Evolutionary conservation across 345 rosid species (phyloP).

Genomic region (Citropsis articulata): DNA sequence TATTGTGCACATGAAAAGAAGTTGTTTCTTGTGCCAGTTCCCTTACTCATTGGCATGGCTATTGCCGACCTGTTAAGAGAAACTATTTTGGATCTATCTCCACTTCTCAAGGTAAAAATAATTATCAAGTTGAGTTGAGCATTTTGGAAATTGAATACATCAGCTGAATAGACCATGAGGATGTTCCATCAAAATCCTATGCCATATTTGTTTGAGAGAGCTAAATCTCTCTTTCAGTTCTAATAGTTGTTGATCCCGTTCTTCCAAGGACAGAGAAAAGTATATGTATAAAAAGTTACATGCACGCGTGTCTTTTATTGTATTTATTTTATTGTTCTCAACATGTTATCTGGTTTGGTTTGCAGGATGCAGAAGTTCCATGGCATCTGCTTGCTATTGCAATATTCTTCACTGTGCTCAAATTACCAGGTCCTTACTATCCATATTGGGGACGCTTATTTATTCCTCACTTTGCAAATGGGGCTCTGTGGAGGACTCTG

Average conservation of each 20-base stretch:
- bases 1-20: slow-evolving; percentile 87
- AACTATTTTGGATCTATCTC: slow-evolving; percentile 62
- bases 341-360: slow-evolving; percentile 20
- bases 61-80: slow-evolving; percentile 52
- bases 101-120: slow-evolving; percentile 63
- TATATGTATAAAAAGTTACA: not conserved
- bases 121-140: slow-evolving; percentile 4
- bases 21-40: slow-evolving; percentile 62
- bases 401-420: slow-evolving; percentile 55
- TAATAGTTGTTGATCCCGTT: not conserved
- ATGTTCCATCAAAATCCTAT: not conserved
- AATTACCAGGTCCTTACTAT: slow-evolving; percentile 81
- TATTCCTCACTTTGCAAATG: slow-evolving; percentile 84
- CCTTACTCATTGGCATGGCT: slow-evolving; percentile 63
- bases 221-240: not conserved
- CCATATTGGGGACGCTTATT: slow-evolving; percentile 85
- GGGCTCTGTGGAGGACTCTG: slow-evolving; percentile 57
- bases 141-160: slow-evolving; percentile 7
- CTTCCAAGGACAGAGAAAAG: not conserved
- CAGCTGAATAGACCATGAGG: not conserved
- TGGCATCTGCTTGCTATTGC: slow-evolving; percentile 80
- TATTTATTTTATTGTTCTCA: not conserved
- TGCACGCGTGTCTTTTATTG: not conserved
- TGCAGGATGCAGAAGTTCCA: slow-evolving; percentile 81
- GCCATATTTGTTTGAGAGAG: not conserved